Evolutionary conservation across 2,329 filamentous ascomycete genomes (phyloP), one percentile per base, ranked within the genome.

Genomic region (Pseudogymnoascus sp.): DNA sequence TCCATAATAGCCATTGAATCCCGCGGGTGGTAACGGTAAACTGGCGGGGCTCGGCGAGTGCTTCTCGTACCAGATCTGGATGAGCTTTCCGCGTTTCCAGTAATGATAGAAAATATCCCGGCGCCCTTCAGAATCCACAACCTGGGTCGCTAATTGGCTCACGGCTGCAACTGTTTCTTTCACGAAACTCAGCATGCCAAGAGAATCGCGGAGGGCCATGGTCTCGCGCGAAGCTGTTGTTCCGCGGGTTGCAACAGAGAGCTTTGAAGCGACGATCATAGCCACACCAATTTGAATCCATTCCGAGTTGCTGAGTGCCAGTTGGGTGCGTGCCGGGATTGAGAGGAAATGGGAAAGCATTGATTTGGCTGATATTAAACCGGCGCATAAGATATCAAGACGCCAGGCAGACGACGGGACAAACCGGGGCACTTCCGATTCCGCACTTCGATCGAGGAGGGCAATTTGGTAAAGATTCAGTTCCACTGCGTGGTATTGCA

Each of bases 261-360:
- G 59, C 22, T 50, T 60, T 16, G 61, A 50, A 9, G 36, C 35
- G 14, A 60, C 59, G 25, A 60, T 9, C 61, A 70, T 62, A 25
- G 65, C 70, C 61, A 76, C 75, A 4, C 70, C 73, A 14, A 75
- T 59, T 62, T 77, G 74, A 2, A 77, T 67, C 74, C 75, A 76
- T 62, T 75, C 70, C 1, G 72, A 67, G 58, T 76, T 75, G 36
- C 71, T 75, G 16, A 76, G 69, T 1, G 66, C 65, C 47, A 71
- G 67, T 60, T 77, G 74, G 6, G 69, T 67, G 36, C 70, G 69
- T 4, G 69, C 65, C 2, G 74, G 74, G 1, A 76, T 65, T 47
- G 68, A 70, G 4, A 75, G 60, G 37, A 73, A 74, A 9, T 70
- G 63, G n/a, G 72, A 69, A 22, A 71, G 43, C 2, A 70, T 62